Conservation (phyloP, 257 asterid genomes). For the Leptodermis oblonga region DNA sequence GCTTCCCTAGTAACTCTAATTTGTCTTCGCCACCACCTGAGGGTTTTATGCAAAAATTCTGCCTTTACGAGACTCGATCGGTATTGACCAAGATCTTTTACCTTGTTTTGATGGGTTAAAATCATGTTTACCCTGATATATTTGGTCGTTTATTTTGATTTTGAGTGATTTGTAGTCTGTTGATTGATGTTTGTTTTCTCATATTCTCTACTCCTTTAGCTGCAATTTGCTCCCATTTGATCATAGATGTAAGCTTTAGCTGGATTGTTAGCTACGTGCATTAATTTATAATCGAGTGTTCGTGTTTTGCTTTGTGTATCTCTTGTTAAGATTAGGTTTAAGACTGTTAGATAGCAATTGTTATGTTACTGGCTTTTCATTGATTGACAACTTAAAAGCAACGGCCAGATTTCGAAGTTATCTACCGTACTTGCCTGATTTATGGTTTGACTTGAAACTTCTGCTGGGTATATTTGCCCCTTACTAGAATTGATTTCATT, state of each 20-base stretch:
- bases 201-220: neutral
- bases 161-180: no score
- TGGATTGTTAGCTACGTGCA: neutral
- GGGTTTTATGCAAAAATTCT: slow-evolving; percentile 84
- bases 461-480: neutral
- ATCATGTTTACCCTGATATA: neutral
- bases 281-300: neutral
- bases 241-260: neutral
- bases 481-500: neutral
- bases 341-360: neutral
- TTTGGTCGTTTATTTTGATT: neutral
- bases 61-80: slow-evolving; percentile 89
- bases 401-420: neutral
- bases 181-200: neutral
- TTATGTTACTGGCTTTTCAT: neutral
- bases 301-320: neutral
- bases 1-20: slow-evolving; percentile 26
- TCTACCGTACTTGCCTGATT: neutral
- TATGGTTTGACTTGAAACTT: neutral
- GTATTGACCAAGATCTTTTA: slow-evolving; percentile 35
- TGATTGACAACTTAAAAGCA: neutral
- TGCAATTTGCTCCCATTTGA: neutral
- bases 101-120: neutral
- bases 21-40: slow-evolving; percentile 37
- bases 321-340: neutral